phyloP scores from a whole-genome alignment of 2,329 filamentous ascomycete genomes.

The Xylaria sp. region DNA sequence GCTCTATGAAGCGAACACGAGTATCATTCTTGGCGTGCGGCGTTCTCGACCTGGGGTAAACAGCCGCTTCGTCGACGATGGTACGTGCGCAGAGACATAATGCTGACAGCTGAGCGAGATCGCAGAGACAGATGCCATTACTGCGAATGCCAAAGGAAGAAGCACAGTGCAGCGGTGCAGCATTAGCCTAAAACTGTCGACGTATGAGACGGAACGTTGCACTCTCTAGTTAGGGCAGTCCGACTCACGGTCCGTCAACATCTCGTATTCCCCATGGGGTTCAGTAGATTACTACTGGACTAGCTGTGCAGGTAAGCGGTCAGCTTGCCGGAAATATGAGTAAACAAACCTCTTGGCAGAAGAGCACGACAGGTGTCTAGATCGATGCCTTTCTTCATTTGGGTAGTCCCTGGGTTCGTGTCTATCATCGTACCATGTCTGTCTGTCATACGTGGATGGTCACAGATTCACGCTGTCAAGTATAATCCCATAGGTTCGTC shows the following conservation, averaged over 20 bases:
- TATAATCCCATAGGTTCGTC: neutral
- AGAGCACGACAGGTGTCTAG: neutral
- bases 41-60: conserved; percentile 23
- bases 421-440: neutral
- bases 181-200: conserved; percentile 31
- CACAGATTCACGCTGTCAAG: conserved; percentile 1
- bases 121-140: neutral
- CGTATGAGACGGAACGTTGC: conserved; percentile 26
- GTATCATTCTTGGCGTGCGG: conserved; percentile 30
- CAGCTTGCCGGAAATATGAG: conserved; percentile 1
- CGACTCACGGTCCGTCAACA: conserved; percentile 2
- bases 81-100: neutral
- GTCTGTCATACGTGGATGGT: conserved; percentile 3
- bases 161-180: neutral
- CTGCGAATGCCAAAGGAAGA: neutral
- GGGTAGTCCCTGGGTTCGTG: neutral
- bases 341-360: conserved; percentile 18
- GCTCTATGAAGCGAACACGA: conserved; percentile 31
- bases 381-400: neutral
- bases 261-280: conserved; percentile 29
- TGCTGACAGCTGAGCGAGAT: conserved; percentile 33
- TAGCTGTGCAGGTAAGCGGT: neutral
- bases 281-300: neutral
- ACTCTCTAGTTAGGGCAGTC: neutral
- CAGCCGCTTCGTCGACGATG: neutral